phyloP scores from a whole-genome alignment of 164 flowering plant species.

The Stephania cephalantha region DNA sequence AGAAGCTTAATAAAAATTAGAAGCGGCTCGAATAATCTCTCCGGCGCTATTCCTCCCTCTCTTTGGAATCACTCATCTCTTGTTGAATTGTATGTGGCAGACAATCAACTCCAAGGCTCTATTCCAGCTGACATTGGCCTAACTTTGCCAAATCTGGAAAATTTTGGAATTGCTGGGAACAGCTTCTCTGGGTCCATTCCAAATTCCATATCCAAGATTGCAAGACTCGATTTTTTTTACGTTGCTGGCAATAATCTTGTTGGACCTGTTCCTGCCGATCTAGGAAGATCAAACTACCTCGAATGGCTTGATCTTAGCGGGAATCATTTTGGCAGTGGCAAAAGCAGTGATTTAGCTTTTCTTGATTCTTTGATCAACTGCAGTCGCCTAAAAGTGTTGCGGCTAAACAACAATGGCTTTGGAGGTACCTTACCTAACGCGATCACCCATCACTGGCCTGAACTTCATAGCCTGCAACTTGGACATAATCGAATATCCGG shows the following conservation, averaged over 20 bases:
- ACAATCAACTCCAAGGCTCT: conserved; percentile 1
- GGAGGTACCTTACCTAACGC: conserved; percentile 3
- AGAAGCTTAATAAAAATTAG: neutral
- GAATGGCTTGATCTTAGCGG: conserved; percentile 7
- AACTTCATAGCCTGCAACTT: conserved; percentile 6
- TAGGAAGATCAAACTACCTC: conserved; percentile 16
- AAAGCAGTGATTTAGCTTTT: conserved; percentile 24
- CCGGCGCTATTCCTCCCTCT: conserved; percentile 7
- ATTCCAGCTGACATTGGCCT: conserved; percentile 9
- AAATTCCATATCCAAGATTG: neutral
- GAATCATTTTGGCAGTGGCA: conserved; percentile 18
- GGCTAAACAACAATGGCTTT: conserved; percentile 20
- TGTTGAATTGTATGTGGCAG: rapidly evolving
- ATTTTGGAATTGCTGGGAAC: neutral
- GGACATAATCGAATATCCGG: conserved; percentile 25
- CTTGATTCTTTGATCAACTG: conserved; percentile 28
- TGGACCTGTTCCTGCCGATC: conserved; percentile 16
- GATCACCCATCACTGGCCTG: conserved; percentile 25
- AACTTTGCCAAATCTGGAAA: conserved; percentile 6
- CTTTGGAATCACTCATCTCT: conserved; percentile 6
- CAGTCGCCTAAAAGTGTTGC: conserved; percentile 14
- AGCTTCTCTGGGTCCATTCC: neutral
- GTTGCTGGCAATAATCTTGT: conserved; percentile 14
- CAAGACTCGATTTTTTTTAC: neutral
- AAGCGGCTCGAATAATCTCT: neutral